Conservation (phyloP, 176 grass and related monocot species). For the Oryza brachyantha region DNA sequence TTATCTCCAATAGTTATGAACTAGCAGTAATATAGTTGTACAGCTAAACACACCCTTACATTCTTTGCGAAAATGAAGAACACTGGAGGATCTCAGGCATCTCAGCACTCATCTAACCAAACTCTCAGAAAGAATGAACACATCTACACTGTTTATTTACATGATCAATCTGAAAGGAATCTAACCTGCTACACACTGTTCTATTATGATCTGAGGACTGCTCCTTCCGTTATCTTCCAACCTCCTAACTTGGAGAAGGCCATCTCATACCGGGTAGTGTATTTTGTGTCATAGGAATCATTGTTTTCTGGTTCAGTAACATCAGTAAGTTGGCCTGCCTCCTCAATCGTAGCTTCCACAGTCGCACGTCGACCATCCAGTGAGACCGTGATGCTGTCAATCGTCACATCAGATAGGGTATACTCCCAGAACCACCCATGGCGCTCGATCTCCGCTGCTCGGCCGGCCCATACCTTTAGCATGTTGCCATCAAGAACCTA, state of each 20-base stretch:
- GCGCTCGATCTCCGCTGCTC: slow-evolving; percentile 62
- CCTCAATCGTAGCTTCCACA: slow-evolving; percentile 84
- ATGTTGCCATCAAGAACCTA: slow-evolving; percentile 81
- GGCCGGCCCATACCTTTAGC: slow-evolving; percentile 83
- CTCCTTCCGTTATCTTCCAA: slow-evolving; percentile 93
- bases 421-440: slow-evolving; percentile 94
- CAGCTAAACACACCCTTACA: neutral
- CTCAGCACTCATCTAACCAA: neutral
- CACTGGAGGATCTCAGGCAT: neutral
- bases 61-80: neutral
- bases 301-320: slow-evolving; percentile 33
- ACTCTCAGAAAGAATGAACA: neutral
- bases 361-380: slow-evolving; percentile 54
- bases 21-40: neutral
- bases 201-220: slow-evolving; percentile 71
- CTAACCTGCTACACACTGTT: neutral
- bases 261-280: slow-evolving; percentile 83
- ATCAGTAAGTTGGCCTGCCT: slow-evolving; percentile 55
- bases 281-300: slow-evolving; percentile 55
- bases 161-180: neutral
- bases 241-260: slow-evolving; percentile 40
- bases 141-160: slow-evolving; percentile 35
- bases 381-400: slow-evolving; percentile 77
- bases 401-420: slow-evolving; percentile 47
- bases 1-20: neutral